These are phyloP conservation scores for Ascochyta clinopodiicola DNA, from an alignment of 2,329 filamentous ascomycete species.

Conservation along the genomic window DNA sequence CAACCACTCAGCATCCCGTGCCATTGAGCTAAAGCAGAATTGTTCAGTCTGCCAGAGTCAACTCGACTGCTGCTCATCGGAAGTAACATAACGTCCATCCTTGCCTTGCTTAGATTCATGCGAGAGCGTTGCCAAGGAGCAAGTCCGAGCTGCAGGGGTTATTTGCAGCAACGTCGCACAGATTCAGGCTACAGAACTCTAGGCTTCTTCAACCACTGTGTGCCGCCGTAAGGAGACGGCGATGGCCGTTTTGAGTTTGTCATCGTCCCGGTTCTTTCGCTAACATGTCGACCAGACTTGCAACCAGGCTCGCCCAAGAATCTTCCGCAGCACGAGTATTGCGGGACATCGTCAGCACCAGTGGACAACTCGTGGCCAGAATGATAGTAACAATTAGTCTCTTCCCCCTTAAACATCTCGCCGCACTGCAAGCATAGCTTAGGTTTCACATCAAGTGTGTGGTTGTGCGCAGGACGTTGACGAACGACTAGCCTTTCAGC, in stretches of 20 bases:
- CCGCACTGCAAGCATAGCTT: constrained; percentile 25
- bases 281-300: constrained; percentile 15
- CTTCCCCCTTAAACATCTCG: constrained; percentile 6
- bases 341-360: background rate
- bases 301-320: constrained; percentile 21
- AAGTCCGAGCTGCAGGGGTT: background rate
- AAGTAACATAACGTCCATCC: background rate
- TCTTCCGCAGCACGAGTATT: constrained; percentile 21
- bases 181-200: constrained; percentile 4
- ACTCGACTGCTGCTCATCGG: background rate
- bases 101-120: constrained; percentile 5
- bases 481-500: background rate
- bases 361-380: constrained; percentile 9
- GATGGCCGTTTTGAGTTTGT: constrained; percentile 4
- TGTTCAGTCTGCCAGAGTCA: background rate
- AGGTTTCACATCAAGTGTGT: background rate
- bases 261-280: background rate
- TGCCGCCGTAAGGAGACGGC: background rate
- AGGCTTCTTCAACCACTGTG: constrained; percentile 6
- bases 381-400: constrained; percentile 25
- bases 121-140: constrained; percentile 5
- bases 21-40: background rate
- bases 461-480: background rate
- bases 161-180: constrained; percentile 7
- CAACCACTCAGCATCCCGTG: background rate